These are phyloP conservation scores for Talaromyces sp. DNA, from an alignment of 2,329 filamentous ascomycete genomes.

Conservation along the genomic window DNA sequence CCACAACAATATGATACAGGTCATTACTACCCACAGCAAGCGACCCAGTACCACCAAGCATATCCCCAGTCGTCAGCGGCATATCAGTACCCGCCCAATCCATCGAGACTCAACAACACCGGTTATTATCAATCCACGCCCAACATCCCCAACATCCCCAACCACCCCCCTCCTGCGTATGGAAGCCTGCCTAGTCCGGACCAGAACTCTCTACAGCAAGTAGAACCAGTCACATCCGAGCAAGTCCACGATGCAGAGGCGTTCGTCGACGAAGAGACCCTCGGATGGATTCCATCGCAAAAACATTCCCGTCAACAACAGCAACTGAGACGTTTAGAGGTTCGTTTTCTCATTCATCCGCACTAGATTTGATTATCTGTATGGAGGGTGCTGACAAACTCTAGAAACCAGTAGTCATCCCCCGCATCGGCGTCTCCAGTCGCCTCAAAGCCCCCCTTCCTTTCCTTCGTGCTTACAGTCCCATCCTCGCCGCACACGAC, in stretches of 20 bases:
- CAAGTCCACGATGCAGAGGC: slow-evolving; percentile 4
- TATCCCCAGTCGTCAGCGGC: neutral
- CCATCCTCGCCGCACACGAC: slow-evolving; percentile 9
- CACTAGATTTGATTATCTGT: too few relatives aligned
- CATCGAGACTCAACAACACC: neutral
- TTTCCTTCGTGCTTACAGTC: slow-evolving; percentile 19
- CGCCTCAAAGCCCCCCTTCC: slow-evolving; percentile 15
- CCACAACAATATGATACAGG: neutral
- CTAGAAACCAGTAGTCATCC: slow-evolving; percentile 18
- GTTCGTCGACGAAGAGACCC: slow-evolving; percentile 10
- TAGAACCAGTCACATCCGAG: neutral
- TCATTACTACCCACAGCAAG: neutral
- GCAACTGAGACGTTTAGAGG: neutral
- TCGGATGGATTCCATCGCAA: slow-evolving; percentile 11
- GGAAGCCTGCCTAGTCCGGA: neutral
- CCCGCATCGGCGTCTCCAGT: slow-evolving; percentile 13
- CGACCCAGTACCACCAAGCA: neutral
- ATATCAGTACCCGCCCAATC: neutral
- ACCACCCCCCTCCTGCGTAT: neutral
- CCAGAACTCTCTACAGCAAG: neutral
- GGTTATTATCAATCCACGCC: neutral
- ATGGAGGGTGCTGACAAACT: neutral
- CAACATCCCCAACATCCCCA: neutral
- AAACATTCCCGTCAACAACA: neutral
- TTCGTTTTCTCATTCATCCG: neutral